These are phyloP conservation scores for Talaromyces funiculosus DNA, from an alignment of 2,329 filamentous ascomycete species.

Conservation along the genomic window DNA sequence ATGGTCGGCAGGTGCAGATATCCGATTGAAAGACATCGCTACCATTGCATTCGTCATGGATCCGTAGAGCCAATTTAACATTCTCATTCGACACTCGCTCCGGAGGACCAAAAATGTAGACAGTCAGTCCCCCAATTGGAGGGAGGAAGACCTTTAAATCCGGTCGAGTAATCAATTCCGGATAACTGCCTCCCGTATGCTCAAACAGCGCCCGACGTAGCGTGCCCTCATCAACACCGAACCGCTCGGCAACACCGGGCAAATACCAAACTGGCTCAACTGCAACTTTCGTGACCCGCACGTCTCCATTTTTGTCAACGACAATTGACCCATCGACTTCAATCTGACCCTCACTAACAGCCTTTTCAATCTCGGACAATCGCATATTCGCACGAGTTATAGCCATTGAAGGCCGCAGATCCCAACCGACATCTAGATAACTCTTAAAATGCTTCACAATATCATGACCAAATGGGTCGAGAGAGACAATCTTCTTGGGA, in stretches of 20 bases:
- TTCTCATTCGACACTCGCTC: conserved; percentile 88
- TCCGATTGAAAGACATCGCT: conserved; percentile 97
- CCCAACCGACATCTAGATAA: conserved; percentile 63
- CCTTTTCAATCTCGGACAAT: conserved; percentile 88
- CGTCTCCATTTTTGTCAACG: conserved; percentile 75
- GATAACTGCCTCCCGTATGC: conserved; percentile 91
- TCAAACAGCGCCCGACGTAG: conserved; percentile 86
- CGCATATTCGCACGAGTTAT: conserved; percentile 93
- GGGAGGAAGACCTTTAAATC: conserved; percentile 96
- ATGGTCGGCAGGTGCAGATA: conserved; percentile 89
- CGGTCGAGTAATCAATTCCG: conserved; percentile 87
- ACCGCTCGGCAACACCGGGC: conserved; percentile 82
- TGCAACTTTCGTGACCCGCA: conserved; percentile 92
- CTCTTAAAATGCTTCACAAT: conserved; percentile 74
- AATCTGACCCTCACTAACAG: conserved; percentile 71
- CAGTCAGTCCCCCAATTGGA: conserved; percentile 89
- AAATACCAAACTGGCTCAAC: conserved; percentile 92
- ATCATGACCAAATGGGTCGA: conserved; percentile 91
- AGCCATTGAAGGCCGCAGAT: conserved; percentile 85
- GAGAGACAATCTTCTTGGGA: conserved; percentile 89
- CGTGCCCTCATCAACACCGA: conserved; percentile 83
- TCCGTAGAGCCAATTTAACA: conserved; percentile 71
- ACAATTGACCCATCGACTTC: conserved; percentile 82
- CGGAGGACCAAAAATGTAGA: conserved; percentile 95
- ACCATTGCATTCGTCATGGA: conserved; percentile 89